Conservation (phyloP, 2,329 filamentous ascomycete species). For the Claviceps spartinae region DNA sequence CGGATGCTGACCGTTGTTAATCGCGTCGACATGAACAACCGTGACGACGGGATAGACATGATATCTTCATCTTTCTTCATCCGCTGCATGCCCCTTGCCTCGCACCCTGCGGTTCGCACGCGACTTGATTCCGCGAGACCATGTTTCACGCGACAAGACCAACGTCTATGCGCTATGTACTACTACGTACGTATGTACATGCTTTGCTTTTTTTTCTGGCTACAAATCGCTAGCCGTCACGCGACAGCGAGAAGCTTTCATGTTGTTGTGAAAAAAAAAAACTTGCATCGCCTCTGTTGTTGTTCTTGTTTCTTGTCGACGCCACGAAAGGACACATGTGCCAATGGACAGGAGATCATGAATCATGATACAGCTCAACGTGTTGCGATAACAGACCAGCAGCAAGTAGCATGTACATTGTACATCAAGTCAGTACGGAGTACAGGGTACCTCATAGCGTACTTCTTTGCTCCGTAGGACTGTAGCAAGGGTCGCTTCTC, state of each 20-base stretch:
- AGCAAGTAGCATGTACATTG: too few species aligned
- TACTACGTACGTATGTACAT: background rate
- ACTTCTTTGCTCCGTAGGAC: background rate
- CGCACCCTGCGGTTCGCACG: background rate
- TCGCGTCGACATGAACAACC: background rate
- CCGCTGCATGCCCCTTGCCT: background rate
- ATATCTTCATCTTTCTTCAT: background rate
- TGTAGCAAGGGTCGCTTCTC: background rate
- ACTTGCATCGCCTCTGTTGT: background rate
- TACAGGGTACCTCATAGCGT: background rate
- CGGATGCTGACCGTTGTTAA: background rate
- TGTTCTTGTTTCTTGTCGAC: background rate
- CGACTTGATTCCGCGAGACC: background rate
- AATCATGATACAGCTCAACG: background rate
- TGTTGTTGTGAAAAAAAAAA: too few species aligned
- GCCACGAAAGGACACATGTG: background rate
- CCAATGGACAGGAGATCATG: background rate
- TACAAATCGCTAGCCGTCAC: too few species aligned
- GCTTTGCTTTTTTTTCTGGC: background rate
- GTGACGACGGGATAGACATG: background rate
- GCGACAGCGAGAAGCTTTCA: too few species aligned
- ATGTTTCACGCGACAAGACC: too few species aligned
- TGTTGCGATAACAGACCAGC: too few species aligned
- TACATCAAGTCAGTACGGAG: too few species aligned
- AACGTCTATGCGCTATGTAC: too few species aligned